phyloP scores from a whole-genome alignment of 176 grass and related monocot species.

The Coix lacrymajobi region DNA sequence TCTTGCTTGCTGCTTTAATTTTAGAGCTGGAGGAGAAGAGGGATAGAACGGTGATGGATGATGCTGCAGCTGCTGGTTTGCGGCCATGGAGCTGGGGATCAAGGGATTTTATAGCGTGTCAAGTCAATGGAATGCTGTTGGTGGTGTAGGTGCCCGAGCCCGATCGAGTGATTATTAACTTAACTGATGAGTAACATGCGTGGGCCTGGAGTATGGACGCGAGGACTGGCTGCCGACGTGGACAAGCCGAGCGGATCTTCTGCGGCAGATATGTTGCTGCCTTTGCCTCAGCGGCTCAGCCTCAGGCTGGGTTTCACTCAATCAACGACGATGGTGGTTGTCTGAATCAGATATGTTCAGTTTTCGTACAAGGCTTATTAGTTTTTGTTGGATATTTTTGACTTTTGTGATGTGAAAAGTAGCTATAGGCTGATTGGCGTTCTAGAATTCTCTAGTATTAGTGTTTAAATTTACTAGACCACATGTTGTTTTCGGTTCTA shows the following conservation, averaged over 20 bases:
- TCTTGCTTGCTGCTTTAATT: neutral
- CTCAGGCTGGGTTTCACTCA: neutral
- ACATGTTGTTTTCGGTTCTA: neutral
- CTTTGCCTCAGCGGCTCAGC: neutral
- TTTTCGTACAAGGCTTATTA: neutral
- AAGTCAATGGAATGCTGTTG: neutral
- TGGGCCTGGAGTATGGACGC: slow-evolving; percentile 26
- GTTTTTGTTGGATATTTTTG: neutral
- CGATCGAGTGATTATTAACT: neutral
- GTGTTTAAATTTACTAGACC: neutral
- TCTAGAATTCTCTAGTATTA: neutral
- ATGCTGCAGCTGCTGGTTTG: slow-evolving; percentile 20
- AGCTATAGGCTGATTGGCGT: neutral
- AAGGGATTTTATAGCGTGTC: slow-evolving; percentile 33
- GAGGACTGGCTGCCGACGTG: neutral
- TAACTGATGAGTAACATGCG: slow-evolving; percentile 24
- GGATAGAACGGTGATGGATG: neutral
- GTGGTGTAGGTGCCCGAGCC: neutral
- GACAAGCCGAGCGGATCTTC: slow-evolving; percentile 13
- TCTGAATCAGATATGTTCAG: neutral
- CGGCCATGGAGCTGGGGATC: slow-evolving; percentile 12
- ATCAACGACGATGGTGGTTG: no score
- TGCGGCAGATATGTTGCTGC: neutral
- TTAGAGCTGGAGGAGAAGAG: neutral
- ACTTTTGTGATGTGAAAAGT: neutral